Conservation (phyloP, 768 basidiomycete genomes). For the Mycena kentingensis region DNA sequence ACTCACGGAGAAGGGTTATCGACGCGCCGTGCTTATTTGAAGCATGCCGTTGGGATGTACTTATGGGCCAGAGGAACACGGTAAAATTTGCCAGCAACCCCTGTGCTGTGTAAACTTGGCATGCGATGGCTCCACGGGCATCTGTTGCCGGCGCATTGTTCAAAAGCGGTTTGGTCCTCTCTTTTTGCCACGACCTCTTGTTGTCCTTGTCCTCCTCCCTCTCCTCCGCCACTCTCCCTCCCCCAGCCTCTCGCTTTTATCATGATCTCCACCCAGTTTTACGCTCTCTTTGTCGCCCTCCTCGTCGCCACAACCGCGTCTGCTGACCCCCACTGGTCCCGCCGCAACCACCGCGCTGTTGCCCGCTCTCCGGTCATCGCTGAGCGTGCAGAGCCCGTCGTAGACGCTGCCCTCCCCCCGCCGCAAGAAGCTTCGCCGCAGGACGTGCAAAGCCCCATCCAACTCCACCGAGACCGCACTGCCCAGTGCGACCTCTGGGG, state of each 20-base stretch:
- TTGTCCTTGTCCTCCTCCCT: conserved; percentile 6
- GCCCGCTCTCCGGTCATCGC: too few relatives aligned
- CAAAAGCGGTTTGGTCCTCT: too few relatives aligned
- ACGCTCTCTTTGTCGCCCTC: conserved; percentile 29
- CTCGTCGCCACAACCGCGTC: conserved; percentile 23
- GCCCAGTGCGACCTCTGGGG: background rate
- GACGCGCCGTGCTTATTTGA: too few relatives aligned
- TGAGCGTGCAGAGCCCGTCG: too few relatives aligned
- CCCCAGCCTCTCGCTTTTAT: conserved; percentile 16
- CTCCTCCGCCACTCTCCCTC: conserved; percentile 5
- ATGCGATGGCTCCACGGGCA: too few relatives aligned
- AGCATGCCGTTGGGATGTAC: too few relatives aligned
- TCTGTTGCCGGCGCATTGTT: too few relatives aligned
- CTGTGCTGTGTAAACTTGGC: too few relatives aligned
- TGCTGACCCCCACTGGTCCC: conserved; percentile 21
- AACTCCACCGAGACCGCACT: conserved; percentile 2
- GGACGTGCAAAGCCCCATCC: conserved; percentile 13
- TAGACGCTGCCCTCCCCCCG: background rate
- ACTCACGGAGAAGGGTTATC: too few relatives aligned
- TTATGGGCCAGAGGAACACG: too few relatives aligned
- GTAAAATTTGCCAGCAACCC: too few relatives aligned
- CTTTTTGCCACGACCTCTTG: too few relatives aligned
- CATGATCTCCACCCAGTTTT: conserved; percentile 30
- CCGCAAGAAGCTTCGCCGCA: conserved; percentile 1
- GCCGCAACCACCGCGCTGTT: conserved; percentile 17